Percentiles rank a stretch among this genome's conserved stretches.
These are phyloP conservation scores for Ascocoryne sarcoides DNA, from an alignment of 2,329 filamentous ascomycete genomes.

Conservation along the genomic window DNA sequence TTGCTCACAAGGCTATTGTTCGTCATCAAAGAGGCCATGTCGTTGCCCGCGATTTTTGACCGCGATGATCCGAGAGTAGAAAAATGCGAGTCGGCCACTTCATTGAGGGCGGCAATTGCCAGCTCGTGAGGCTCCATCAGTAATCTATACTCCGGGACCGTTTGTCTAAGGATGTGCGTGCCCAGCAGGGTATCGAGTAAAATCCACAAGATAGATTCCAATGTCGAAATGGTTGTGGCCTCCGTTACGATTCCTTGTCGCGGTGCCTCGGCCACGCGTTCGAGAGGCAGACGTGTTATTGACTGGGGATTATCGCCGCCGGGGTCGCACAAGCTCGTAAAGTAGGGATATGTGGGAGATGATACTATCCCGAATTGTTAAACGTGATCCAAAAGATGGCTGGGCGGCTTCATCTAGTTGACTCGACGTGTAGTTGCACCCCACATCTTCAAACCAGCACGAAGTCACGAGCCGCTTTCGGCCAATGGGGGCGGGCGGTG, in stretches of 20 bases:
- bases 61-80: slow-evolving; percentile 6
- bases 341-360: not conserved
- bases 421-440: slow-evolving; percentile 3
- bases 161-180: too few species aligned
- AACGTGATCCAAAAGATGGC: too few species aligned
- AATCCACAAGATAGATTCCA: not conserved
- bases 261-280: slow-evolving; percentile 14
- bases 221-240: not conserved
- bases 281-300: slow-evolving; percentile 12
- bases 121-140: slow-evolving; percentile 23
- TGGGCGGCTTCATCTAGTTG: too few species aligned
- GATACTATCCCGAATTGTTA: too few species aligned
- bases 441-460: slow-evolving; percentile 3
- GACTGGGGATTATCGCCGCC: slow-evolving; percentile 1
- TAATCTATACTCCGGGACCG: too few species aligned
- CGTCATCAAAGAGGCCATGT: slow-evolving; percentile 15
- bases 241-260: not conserved
- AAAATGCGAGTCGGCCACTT: slow-evolving; percentile 10
- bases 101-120: slow-evolving; percentile 23
- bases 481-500: not conserved
- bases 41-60: slow-evolving; percentile 21
- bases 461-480: slow-evolving; percentile 1
- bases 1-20: slow-evolving; percentile 18
- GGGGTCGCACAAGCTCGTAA: slow-evolving; percentile 1
- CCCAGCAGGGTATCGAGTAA: too few species aligned